phyloP scores from a whole-genome alignment of 805 yeast genomes.

The Diddensiella transvaalensis region DNA sequence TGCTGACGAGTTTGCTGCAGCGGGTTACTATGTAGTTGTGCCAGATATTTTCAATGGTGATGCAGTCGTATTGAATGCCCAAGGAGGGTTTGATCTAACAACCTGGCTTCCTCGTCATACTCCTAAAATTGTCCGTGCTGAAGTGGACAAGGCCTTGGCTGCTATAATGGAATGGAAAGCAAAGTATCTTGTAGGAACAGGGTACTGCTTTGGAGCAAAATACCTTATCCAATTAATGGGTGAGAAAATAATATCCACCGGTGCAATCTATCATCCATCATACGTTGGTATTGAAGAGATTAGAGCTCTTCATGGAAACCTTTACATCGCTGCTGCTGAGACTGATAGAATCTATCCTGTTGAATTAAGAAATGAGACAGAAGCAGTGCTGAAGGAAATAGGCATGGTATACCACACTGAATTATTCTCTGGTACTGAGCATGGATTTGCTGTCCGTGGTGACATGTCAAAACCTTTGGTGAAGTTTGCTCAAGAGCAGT shows the following conservation, averaged over 20 bases:
- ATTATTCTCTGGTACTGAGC: constrained; percentile 58
- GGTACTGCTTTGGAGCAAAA: constrained; percentile 86
- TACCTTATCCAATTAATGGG: constrained; percentile 52
- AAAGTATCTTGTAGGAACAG: constrained; percentile 55
- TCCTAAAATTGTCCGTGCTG: constrained; percentile 43
- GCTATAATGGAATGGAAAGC: constrained; percentile 43
- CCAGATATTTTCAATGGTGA: constrained; percentile 73
- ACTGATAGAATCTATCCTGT: constrained; percentile 58
- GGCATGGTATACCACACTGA: constrained; percentile 56
- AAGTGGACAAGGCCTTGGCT: constrained; percentile 47
- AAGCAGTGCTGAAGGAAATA: constrained; percentile 50
- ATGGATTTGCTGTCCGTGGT: constrained; percentile 81
- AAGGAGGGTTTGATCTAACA: constrained; percentile 23
- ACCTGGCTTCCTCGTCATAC: constrained; percentile 56
- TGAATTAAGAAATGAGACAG: constrained; percentile 61
- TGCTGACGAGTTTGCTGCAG: constrained; percentile 49
- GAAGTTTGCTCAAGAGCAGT: constrained; percentile 64
- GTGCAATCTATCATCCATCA: constrained; percentile 82
- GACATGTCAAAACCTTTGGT: constrained; percentile 52
- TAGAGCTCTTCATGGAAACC: constrained; percentile 53
- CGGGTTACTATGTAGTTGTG: constrained; percentile 61
- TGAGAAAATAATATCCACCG: constrained; percentile 41
- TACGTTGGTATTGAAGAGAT: constrained; percentile 64
- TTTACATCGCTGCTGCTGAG: constrained; percentile 73
- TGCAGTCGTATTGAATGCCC: constrained; percentile 37